phyloP scores from a whole-genome alignment of 306 rosid genomes.

The Senna tora region DNA sequence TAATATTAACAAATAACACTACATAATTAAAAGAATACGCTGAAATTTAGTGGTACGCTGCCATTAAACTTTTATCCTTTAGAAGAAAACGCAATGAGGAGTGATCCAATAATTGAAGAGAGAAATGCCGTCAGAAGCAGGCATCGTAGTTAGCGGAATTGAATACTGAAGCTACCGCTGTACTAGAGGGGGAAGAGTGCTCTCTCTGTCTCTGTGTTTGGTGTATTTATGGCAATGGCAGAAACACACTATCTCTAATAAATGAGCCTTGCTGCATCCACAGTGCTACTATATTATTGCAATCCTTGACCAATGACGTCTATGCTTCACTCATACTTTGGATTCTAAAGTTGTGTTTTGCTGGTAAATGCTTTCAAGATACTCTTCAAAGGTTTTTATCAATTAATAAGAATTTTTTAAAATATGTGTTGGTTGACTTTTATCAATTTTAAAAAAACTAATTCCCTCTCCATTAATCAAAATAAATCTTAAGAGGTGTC shows the following conservation, averaged over 20 bases:
- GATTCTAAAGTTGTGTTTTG: too few species aligned
- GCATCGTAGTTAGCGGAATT: constrained; percentile 39
- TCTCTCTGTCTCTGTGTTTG: constrained; percentile 18
- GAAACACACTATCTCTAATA: background rate
- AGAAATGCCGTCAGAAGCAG: constrained; percentile 23
- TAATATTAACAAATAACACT: too few species aligned
- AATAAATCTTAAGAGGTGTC: too few species aligned
- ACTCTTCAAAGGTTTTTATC: too few species aligned
- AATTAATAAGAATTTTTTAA: too few species aligned
- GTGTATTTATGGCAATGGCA: background rate
- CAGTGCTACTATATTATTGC: background rate
- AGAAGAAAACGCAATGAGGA: background rate
- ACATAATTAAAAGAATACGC: too few species aligned
- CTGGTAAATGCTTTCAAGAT: too few species aligned
- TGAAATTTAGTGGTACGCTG: too few species aligned
- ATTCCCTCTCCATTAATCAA: too few species aligned
- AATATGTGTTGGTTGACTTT: too few species aligned
- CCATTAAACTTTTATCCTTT: background rate
- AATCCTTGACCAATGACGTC: background rate
- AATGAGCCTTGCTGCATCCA: background rate
- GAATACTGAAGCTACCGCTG: constrained; percentile 38
- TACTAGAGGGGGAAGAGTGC: background rate
- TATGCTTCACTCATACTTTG: background rate
- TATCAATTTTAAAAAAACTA: too few species aligned
- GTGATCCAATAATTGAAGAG: constrained; percentile 11